Evolutionary conservation across 257 asterid genomes (phyloP).

Genomic region (Dorcoceras hygrometricum): DNA sequence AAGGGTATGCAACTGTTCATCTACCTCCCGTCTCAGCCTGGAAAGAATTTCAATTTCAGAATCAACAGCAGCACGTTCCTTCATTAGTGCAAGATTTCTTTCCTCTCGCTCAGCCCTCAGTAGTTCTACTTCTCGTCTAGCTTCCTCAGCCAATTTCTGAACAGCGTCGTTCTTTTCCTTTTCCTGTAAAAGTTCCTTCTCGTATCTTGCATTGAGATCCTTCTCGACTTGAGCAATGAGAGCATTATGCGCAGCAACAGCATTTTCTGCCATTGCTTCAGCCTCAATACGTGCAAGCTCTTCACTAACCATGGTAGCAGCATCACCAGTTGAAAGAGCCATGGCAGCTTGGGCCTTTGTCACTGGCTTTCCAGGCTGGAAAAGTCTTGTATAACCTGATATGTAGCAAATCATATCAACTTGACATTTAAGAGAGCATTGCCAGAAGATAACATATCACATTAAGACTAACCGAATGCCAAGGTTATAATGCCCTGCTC

Average conservation of each 20-base stretch:
- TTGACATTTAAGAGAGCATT: slow-evolving; percentile 16
- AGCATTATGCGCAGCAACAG: slow-evolving; percentile 90
- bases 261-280: slow-evolving; percentile 94
- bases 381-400: slow-evolving; percentile 91
- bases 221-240: slow-evolving; percentile 86
- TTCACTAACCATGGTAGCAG: slow-evolving; percentile 71
- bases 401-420: slow-evolving; percentile 11
- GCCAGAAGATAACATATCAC: slow-evolving; percentile 14
- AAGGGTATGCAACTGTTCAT: slow-evolving; percentile 78
- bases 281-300: slow-evolving; percentile 98
- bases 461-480: slow-evolving; percentile 68
- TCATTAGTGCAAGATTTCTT: slow-evolving; percentile 68
- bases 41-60: slow-evolving; percentile 88
- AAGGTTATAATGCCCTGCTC: slow-evolving; percentile 87
- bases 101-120: slow-evolving; percentile 75
- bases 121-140: slow-evolving; percentile 71
- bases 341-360: slow-evolving; percentile 98
- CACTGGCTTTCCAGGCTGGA: slow-evolving; percentile 97
- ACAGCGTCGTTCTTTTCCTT: slow-evolving; percentile 72
- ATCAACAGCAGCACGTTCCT: slow-evolving; percentile 84
- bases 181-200: slow-evolving; percentile 67
- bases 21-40: slow-evolving; percentile 74
- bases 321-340: slow-evolving; percentile 90
- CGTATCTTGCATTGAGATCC: slow-evolving; percentile 75
- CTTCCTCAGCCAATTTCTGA: slow-evolving; percentile 77